These are phyloP conservation scores for Drosera spatulata DNA, from an alignment of 179 eudicot genomes.

Conservation along the genomic window DNA sequence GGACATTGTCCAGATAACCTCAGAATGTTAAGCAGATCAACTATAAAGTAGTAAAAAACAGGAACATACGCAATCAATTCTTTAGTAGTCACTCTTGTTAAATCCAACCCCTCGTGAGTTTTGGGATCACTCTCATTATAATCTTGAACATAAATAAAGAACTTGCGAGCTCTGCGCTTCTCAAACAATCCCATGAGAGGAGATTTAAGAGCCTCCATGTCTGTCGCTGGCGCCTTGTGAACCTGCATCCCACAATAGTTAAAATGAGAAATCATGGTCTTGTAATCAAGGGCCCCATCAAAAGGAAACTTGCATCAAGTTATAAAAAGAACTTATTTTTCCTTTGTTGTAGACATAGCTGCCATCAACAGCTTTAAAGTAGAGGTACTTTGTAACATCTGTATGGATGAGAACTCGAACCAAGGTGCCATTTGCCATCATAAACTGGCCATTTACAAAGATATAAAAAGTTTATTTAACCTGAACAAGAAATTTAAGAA, in stretches of 20 bases:
- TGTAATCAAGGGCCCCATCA: neutral
- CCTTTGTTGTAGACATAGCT: conserved; percentile 86
- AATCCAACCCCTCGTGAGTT: conserved; percentile 67
- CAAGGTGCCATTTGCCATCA: conserved; percentile 81
- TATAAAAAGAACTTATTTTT: conserved; percentile 27
- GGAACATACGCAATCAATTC: conserved; percentile 47
- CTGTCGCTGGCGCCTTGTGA: conserved; percentile 84
- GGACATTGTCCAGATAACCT: too few species aligned
- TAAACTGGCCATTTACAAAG: conserved; percentile 30
- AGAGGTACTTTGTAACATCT: conserved; percentile 71
- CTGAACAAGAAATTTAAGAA: too few species aligned
- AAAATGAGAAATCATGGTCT: neutral
- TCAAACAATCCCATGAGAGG: conserved; percentile 78
- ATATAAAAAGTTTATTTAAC: too few species aligned
- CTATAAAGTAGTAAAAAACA: too few species aligned
- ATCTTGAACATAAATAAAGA: conserved; percentile 78
- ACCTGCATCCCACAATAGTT: conserved; percentile 21
- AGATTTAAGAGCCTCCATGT: conserved; percentile 80
- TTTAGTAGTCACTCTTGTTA: conserved; percentile 50
- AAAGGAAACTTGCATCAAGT: neutral
- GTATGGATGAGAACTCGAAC: conserved; percentile 77
- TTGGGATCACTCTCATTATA: conserved; percentile 70
- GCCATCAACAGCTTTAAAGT: conserved; percentile 86
- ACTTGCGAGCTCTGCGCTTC: conserved; percentile 71
- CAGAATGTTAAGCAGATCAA: too few species aligned